phyloP scores from a whole-genome alignment of 2,329 filamentous ascomycete genomes.

The Beauveria sp. region DNA sequence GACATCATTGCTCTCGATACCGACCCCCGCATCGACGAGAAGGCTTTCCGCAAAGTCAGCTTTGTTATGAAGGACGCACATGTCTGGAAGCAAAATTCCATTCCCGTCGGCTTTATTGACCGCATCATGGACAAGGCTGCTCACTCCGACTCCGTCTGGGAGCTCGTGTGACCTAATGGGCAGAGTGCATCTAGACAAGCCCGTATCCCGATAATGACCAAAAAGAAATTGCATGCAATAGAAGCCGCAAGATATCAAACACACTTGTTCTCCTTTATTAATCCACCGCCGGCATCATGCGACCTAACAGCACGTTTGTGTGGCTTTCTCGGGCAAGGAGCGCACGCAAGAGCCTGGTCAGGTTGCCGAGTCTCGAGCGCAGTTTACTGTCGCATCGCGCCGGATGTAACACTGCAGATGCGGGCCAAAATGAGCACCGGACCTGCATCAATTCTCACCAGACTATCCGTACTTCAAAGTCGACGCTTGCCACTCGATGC shows the following conservation, averaged over 20 bases:
- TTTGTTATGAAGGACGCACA: conserved; percentile 52
- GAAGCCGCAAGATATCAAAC: background rate
- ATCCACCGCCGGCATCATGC: background rate
- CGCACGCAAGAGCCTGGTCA: background rate
- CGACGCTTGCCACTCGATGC: background rate
- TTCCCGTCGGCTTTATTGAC: conserved; percentile 12
- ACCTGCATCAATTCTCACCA: background rate
- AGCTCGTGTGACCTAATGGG: background rate
- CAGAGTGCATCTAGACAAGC: background rate
- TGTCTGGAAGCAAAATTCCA: conserved; percentile 37
- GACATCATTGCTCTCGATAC: conserved; percentile 43
- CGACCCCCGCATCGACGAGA: conserved; percentile 33
- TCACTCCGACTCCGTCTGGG: background rate
- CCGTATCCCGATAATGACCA: background rate
- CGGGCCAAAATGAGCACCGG: conserved; percentile 7
- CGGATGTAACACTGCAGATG: conserved; percentile 5
- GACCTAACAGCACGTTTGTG: background rate
- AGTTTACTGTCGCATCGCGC: conserved; percentile 3
- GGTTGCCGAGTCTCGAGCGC: conserved; percentile 4
- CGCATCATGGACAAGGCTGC: conserved; percentile 5
- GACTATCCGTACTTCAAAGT: background rate
- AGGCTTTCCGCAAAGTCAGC: conserved; percentile 37
- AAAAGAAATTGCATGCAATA: background rate
- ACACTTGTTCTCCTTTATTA: background rate
- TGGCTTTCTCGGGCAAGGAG: background rate